Percentiles rank a stretch among this genome's conserved stretches.
These are phyloP conservation scores for Nakaseomyces nivariensis DNA, from an alignment of 1,139 yeast species.

Conservation along the genomic window DNA sequence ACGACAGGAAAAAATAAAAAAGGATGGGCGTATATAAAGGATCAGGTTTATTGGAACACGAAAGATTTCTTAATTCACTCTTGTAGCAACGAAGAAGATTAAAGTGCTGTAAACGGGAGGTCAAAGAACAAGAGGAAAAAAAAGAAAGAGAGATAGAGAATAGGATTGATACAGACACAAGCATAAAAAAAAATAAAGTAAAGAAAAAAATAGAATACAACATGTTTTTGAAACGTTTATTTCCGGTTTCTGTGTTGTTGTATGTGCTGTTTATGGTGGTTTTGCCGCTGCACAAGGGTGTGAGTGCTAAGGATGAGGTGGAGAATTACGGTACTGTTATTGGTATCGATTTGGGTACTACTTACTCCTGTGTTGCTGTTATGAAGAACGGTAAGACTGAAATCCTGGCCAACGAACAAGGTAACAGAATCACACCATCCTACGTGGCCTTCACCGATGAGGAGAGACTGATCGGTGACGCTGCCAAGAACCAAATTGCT, in stretches of 20 bases:
- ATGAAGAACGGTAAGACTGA: slow-evolving; percentile 89
- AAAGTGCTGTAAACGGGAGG: too few species aligned
- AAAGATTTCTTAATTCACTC: too few species aligned
- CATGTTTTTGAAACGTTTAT: slow-evolving; percentile 31
- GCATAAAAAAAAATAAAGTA: neutral
- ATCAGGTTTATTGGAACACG: too few species aligned
- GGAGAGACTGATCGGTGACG: slow-evolving; percentile 87
- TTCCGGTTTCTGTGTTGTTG: slow-evolving; percentile 44
- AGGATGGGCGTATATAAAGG: neutral
- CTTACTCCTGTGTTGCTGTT: slow-evolving; percentile 91
- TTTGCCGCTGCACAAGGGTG: slow-evolving; percentile 42
- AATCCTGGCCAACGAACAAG: slow-evolving; percentile 89
- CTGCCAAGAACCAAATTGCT: slow-evolving; percentile 90
- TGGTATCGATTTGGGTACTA: slow-evolving; percentile 73
- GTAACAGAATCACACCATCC: slow-evolving; percentile 90
- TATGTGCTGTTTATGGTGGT: slow-evolving; percentile 50
- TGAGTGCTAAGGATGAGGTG: slow-evolving; percentile 33
- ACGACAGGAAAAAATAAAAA: neutral
- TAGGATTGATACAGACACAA: neutral
- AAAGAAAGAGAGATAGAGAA: neutral
- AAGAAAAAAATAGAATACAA: slow-evolving; percentile 11
- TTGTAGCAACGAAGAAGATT: too few species aligned
- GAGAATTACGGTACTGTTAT: slow-evolving; percentile 68
- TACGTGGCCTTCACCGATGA: slow-evolving; percentile 79
- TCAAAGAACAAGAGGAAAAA: too few species aligned